phyloP scores from a whole-genome alignment of 2,329 filamentous ascomycete species.

The Ophiocordyceps robertsii region DNA sequence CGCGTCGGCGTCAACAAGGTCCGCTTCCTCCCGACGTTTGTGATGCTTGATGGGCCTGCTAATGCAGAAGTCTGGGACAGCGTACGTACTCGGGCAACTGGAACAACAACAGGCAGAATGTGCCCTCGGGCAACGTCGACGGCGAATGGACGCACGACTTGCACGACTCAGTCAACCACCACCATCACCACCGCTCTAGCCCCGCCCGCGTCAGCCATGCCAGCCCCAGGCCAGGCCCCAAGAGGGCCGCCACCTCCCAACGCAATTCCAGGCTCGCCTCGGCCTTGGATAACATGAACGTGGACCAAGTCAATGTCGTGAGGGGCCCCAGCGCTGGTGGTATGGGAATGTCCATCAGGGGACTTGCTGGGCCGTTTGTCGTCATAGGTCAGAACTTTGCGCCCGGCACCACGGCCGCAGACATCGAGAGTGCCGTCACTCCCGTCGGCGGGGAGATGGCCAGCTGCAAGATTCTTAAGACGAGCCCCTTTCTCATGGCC shows the following conservation, averaged over 20 bases:
- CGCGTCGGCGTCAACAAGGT: constrained; percentile 64
- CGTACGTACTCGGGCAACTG: constrained; percentile 14
- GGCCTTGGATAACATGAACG: constrained; percentile 28
- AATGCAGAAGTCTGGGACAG: constrained; percentile 5
- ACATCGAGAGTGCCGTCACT: constrained; percentile 73
- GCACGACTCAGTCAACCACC: constrained; percentile 32
- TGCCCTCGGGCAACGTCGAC: constrained; percentile 42
- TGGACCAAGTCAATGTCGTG: constrained; percentile 23
- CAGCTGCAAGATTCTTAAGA: constrained; percentile 54
- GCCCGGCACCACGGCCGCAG: constrained; percentile 64
- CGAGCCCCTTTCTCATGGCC: constrained; percentile 58
- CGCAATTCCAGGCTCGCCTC: constrained; percentile 26
- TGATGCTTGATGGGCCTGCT: neutral
- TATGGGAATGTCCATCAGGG: constrained; percentile 54
- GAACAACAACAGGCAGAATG: constrained; percentile 11
- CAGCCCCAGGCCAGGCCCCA: constrained; percentile 10
- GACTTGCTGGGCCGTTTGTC: constrained; percentile 57
- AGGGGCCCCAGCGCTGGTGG: constrained; percentile 5
- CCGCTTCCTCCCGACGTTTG: constrained; percentile 6
- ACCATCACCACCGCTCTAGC: neutral
- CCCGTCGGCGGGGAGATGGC: constrained; percentile 56
- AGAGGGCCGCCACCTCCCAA: constrained; percentile 12
- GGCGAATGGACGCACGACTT: constrained; percentile 62
- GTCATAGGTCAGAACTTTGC: constrained; percentile 75
- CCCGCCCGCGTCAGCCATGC: constrained; percentile 30